Conservation (phyloP, 1,284 basidiomycete genomes). For the Cryptococcus floricola region DNA sequence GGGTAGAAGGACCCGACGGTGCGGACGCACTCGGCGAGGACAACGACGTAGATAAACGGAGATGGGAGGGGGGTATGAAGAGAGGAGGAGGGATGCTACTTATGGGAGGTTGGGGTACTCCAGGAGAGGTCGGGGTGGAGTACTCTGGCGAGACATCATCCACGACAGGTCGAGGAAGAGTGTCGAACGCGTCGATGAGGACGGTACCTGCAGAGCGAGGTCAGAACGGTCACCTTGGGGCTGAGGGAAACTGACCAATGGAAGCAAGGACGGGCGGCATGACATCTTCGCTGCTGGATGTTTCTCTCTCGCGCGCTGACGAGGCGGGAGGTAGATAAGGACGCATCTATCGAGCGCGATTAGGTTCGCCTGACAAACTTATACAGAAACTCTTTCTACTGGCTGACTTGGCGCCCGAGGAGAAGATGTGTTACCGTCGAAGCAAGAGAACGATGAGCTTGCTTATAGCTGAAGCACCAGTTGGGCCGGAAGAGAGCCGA, state of each 20-base stretch:
- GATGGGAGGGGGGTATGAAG: neutral
- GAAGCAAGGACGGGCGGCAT: constrained; percentile 25
- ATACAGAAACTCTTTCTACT: no score
- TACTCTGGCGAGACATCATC: constrained; percentile 3
- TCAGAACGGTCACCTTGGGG: neutral
- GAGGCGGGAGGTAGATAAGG: neutral
- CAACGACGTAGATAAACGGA: constrained; percentile 1
- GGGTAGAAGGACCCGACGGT: constrained; percentile 14
- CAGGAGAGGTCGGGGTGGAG: neutral
- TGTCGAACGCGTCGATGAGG: constrained; percentile 36
- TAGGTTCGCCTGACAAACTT: no score
- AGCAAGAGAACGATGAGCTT: no score
- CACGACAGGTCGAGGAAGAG: constrained; percentile 15
- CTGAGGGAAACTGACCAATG: constrained; percentile 23
- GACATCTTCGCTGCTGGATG: neutral
- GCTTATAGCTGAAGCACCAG: no score
- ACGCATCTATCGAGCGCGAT: neutral
- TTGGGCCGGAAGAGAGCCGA: no score
- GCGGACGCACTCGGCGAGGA: constrained; percentile 6
- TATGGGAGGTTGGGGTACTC: neutral
- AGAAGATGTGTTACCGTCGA: no score
- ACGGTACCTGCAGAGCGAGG: constrained; percentile 23
- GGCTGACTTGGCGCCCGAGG: no score
- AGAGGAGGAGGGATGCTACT: neutral
- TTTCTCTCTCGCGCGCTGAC: neutral